Conservation (phyloP, 768 basidiomycete genomes). For the Cyclocybe cylindracea region DNA sequence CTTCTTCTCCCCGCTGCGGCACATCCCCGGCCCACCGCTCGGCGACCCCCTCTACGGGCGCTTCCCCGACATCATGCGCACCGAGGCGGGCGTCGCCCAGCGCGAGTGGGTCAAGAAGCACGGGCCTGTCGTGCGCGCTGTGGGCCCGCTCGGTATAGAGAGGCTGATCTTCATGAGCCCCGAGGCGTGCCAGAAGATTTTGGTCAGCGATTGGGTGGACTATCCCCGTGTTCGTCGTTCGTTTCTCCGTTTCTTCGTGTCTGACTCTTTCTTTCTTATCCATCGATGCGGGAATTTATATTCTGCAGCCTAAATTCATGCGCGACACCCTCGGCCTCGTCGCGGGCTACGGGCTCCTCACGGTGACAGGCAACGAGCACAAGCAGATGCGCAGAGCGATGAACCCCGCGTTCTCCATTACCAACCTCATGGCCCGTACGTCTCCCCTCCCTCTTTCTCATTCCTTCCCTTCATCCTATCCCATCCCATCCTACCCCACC, state of each 20-base stretch:
- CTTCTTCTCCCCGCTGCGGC: conserved; percentile 28
- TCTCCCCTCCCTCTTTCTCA: not conserved
- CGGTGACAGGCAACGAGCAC: conserved; percentile 49
- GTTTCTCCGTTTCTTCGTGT: not conserved
- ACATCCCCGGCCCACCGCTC: conserved; percentile 27
- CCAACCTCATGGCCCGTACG: conserved; percentile 41
- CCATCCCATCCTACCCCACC: no score
- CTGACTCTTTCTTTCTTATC: not conserved
- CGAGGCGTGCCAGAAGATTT: conserved; percentile 44
- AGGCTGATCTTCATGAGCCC: no score
- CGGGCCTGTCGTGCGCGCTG: conserved; percentile 42
- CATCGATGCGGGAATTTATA: not conserved
- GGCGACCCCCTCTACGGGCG: conserved; percentile 36
- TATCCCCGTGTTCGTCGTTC: conserved; percentile 40
- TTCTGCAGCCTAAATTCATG: conserved; percentile 41
- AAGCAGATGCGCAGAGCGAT: conserved; percentile 51
- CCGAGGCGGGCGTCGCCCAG: conserved; percentile 44
- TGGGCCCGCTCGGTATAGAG: conserved; percentile 48
- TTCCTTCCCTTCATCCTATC: not conserved
- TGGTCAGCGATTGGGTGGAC: conserved; percentile 45
- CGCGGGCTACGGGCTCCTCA: conserved; percentile 47
- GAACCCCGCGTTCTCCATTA: conserved; percentile 53
- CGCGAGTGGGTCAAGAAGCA: conserved; percentile 47
- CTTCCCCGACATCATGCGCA: conserved; percentile 33
- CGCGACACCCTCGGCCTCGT: conserved; percentile 41